Percentiles rank a stretch among this genome's conserved stretches.
Evolutionary conservation across 2,329 filamentous ascomycete species (phyloP).

Genomic region (Thielaviopsis punctulata): DNA sequence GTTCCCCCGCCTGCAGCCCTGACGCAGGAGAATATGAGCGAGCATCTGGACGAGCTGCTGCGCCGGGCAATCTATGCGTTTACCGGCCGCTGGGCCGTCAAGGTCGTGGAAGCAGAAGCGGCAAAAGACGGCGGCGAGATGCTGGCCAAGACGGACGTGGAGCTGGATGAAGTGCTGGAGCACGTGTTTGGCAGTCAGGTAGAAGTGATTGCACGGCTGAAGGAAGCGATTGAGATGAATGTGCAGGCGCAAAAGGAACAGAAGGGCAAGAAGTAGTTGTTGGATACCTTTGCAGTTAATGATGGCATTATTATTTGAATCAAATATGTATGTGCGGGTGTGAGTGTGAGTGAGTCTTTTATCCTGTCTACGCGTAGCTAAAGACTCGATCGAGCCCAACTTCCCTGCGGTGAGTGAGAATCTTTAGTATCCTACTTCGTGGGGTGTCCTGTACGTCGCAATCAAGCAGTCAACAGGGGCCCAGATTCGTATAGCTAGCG

Average conservation of each 20-base stretch:
- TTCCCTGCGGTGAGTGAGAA: no score
- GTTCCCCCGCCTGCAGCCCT: slow-evolving; percentile 11
- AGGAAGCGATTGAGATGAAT: slow-evolving; percentile 42
- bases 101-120: slow-evolving; percentile 31
- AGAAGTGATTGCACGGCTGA: slow-evolving; percentile 40
- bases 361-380: no score
- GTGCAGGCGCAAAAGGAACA: slow-evolving; percentile 33
- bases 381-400: no score
- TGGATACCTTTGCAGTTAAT: slow-evolving; percentile 9
- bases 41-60: slow-evolving; percentile 46
- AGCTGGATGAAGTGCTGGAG: slow-evolving; percentile 38
- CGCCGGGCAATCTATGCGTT: slow-evolving; percentile 46
- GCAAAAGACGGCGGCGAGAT: slow-evolving; percentile 32
- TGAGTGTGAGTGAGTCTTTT: no score
- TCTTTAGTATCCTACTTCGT: no score
- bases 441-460: no score
- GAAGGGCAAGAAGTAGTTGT: slow-evolving; percentile 20
- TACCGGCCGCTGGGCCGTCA: slow-evolving; percentile 39
- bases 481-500: no score
- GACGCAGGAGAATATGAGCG: slow-evolving; percentile 41
- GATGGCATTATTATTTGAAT: not conserved
- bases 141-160: slow-evolving; percentile 34
- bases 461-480: no score
- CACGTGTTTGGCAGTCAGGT: slow-evolving; percentile 41
- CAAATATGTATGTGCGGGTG: no score